Base-by-base conservation (phyloP, 2,329 filamentous ascomycete genomes). In the Colletotrichum cuscutae region DNA sequence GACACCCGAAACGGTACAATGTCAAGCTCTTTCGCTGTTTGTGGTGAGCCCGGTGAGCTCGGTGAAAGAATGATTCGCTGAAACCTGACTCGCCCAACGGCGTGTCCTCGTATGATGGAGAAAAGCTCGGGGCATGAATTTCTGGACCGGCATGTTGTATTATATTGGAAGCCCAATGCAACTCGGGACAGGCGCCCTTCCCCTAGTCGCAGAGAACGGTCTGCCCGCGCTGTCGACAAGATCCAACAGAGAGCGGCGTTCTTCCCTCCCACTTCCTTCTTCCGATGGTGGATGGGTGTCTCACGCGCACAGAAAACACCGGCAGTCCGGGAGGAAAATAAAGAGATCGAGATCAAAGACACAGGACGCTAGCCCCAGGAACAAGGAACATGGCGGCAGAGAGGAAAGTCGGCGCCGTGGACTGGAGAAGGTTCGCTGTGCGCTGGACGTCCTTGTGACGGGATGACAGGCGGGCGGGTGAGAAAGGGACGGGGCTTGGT, bases 281-380 rank as follows among this genome's bases (percentile, higher is more conserved):
- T 24, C 19, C 5, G 5, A 32, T 62, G 28, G 42, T 63, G 65
- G 28, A 13, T n/a, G 30, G 58, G 24, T 69, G 65, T 64, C 59
- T 72, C 42, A 28, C 65, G 24, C 24, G 37, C 42, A 28, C 1
- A 15, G 37, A 54, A 7, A 28, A 24, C 4, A 24, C 22, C 30
- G 57, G 24, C 68, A 24, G 22, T 19, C 60, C 35, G 60, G 30
- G 15, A 35, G 2, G 0, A 32, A 11, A 32, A 32, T 32, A 19
- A 42, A 22, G 24, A 35, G 59, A 64, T 69, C 54, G 46, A 60
- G 70, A 69, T 69, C 59, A 49, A 30, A 70, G 69, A 68, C 63
- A 58, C 35, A 22, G 52, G 26, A 64, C 42, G 54, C 57, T 58
- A 68, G 65, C 60, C 65, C 49, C 59, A 65, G 70, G 59, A 60